These are phyloP conservation scores for Astrephomene gubernaculifera DNA, from an alignment of 139 green algal genomes.

Conservation along the genomic window DNA sequence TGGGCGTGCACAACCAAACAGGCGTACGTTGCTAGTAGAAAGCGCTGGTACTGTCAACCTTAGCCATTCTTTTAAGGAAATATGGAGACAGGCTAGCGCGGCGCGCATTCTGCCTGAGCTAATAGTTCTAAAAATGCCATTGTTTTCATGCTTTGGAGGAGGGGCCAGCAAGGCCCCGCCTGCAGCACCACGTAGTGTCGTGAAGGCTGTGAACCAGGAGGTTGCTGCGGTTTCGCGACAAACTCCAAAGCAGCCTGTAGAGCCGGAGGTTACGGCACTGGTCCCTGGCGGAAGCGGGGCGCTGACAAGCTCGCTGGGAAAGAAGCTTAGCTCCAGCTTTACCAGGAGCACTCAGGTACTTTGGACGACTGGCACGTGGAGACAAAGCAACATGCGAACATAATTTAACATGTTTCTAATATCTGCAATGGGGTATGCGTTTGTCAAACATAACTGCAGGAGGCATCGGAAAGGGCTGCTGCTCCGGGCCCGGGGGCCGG, in stretches of 20 bases:
- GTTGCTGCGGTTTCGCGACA: not conserved
- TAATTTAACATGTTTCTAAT: too few species aligned
- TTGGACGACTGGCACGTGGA: too few species aligned
- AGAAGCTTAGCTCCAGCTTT: conserved; percentile 25
- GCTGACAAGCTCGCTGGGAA: not conserved
- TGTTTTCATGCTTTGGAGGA: conserved; percentile 35
- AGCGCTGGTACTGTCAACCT: too few species aligned
- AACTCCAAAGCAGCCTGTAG: not conserved
- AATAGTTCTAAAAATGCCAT: conserved; percentile 13
- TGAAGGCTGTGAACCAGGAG: not conserved
- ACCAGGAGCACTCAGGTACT: conserved; percentile 11
- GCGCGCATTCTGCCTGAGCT: too few species aligned
- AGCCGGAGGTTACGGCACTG: not conserved
- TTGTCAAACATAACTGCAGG: too few species aligned
- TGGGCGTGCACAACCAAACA: too few species aligned
- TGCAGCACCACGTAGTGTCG: not conserved
- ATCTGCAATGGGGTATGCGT: too few species aligned
- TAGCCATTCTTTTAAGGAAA: not conserved
- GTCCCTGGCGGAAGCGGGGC: conserved; percentile 2
- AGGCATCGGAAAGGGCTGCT: conserved; percentile 14
- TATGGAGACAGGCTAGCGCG: not conserved
- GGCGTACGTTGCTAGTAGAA: too few species aligned
- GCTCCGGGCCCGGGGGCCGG: not conserved
- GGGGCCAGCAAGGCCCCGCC: not conserved
- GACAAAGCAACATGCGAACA: too few species aligned